Percentiles rank a stretch among this genome's conserved stretches.
Conservation (phyloP, 495 filamentous ascomycete species). For the Aspergillus campestris region DNA sequence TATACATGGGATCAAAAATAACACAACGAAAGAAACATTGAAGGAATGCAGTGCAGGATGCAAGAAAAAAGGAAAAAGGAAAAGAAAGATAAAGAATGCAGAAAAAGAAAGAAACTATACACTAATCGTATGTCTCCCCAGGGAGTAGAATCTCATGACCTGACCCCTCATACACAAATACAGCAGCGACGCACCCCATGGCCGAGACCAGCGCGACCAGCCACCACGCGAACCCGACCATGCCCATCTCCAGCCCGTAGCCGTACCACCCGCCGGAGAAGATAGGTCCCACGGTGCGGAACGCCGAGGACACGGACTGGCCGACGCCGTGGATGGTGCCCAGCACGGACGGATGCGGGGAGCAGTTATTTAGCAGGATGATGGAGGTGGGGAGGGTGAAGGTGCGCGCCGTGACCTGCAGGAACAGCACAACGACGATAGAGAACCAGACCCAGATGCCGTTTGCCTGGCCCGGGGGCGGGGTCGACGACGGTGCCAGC, state of each 20-base stretch:
- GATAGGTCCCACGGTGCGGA: slow-evolving; percentile 68
- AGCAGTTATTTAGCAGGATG: slow-evolving; percentile 78
- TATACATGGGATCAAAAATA: background rate
- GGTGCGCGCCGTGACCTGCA: slow-evolving; percentile 72
- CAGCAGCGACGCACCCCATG: slow-evolving; percentile 50
- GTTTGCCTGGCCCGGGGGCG: slow-evolving; percentile 54
- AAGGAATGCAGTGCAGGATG: background rate
- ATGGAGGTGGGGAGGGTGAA: slow-evolving; percentile 71
- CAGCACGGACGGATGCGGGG: slow-evolving; percentile 70
- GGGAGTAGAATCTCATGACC: slow-evolving; percentile 64
- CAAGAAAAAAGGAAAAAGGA: background rate
- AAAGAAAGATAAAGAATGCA: background rate
- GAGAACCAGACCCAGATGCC: slow-evolving; percentile 59
- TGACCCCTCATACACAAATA: slow-evolving; percentile 64
- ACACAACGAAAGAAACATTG: background rate
- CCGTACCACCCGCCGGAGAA: slow-evolving; percentile 66
- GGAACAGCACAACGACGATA: slow-evolving; percentile 56
- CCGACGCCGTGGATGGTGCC: slow-evolving; percentile 78
- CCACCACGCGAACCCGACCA: slow-evolving; percentile 78
- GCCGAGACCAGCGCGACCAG: slow-evolving; percentile 54
- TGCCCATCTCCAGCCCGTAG: slow-evolving; percentile 55
- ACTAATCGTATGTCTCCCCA: slow-evolving; percentile 50
- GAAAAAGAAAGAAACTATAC: background rate
- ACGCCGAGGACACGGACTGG: slow-evolving; percentile 61
- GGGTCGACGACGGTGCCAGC: slow-evolving; percentile 51